Base-by-base conservation (phyloP, 2,329 filamentous ascomycete species). In the Penicillium decumbens region DNA sequence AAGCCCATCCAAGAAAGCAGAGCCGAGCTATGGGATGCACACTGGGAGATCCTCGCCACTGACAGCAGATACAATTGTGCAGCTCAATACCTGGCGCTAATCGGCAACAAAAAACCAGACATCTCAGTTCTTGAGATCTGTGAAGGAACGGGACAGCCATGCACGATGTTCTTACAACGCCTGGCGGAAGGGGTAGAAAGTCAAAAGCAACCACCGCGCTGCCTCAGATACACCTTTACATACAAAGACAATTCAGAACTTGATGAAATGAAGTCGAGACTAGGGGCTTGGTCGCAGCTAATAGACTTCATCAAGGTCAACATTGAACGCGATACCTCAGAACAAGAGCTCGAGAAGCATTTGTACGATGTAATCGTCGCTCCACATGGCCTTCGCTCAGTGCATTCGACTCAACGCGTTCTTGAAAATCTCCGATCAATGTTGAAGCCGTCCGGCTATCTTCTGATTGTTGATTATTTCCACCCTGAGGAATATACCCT, bases 41-140 rank as follows among this genome's bases (percentile, higher is more conserved):
- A 46, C 29, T 43, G 44, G 18, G 42, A 51, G 13, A 25, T 42
- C 3, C 43, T 54, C 20, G 29, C 45, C 2, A 20, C 23, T 0
- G 15, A 49, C 3, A 9, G 10, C 1, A 42, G 45, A 10, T 62
- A 59, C 23, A 42, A 43, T 2, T 35, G 41, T n/a, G 46, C 51
- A 4, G 24, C 43, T 13, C 41, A 30, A 6, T 62, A 62, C 18
- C 15, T 64, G 3, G 37, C 43, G 2, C 10, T 61, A 5, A 18
- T 65, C n/a, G 43, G 55, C 15, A 47, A 62, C 27, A 58, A 57
- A 8, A 53, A 62, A 20, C 62, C 62, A 13, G 53, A 51, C 12
- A 49, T 59, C 1, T 60, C 60, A 9, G 57, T 65, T 7, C 49
- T 65, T 3, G 59, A 65, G 27, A 32, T 64, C 18, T 53, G 55